Evolutionary conservation across 495 filamentous ascomycete genomes (phyloP).

Genomic region (Bathelium albidoporum): DNA sequence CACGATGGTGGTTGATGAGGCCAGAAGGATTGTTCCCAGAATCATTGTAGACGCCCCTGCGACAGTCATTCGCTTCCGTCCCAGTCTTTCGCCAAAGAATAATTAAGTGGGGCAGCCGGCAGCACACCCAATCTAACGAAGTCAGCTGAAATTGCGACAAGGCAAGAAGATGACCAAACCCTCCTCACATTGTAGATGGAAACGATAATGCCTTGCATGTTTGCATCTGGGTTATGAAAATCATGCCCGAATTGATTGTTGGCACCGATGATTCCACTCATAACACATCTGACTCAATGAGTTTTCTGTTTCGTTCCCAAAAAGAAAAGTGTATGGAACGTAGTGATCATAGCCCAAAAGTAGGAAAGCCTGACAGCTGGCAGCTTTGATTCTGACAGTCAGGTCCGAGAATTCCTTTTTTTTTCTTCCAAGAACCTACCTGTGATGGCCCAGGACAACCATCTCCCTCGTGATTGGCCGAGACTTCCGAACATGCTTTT

Average conservation of each 20-base stretch:
- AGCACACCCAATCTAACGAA: not conserved
- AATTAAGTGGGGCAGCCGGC: not conserved
- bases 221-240: not conserved
- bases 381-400: not conserved
- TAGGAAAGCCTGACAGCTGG: not conserved
- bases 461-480: not conserved
- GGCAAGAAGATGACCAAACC: not conserved
- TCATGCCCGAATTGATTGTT: not conserved
- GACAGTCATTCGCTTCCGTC: not conserved
- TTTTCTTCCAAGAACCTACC: not conserved
- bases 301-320: not conserved
- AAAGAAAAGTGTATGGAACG: not conserved
- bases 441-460: not conserved
- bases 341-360: not conserved
- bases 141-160: not conserved
- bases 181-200: not conserved
- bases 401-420: not conserved
- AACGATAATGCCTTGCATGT: not conserved
- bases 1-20: not conserved
- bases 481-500: not conserved
- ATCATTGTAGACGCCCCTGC: conserved; percentile 1
- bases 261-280: not conserved
- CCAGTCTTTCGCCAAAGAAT: not conserved
- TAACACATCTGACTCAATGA: not conserved
- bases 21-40: not conserved